Evolutionary conservation across 768 basidiomycete genomes (phyloP).

Genomic region (Tricholoma sp.): DNA sequence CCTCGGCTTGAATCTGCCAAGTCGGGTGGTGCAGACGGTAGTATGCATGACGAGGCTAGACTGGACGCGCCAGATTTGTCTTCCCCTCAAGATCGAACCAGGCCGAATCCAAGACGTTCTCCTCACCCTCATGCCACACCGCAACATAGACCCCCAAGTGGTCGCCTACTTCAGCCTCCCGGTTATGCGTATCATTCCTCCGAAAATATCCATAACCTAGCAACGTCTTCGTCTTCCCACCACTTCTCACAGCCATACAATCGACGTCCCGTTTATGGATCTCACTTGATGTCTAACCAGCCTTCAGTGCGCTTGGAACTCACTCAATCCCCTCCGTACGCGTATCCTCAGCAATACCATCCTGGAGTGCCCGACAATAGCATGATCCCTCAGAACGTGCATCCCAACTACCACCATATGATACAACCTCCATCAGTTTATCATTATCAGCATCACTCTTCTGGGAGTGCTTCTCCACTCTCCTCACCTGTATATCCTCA

Average conservation of each 20-base stretch:
- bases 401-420: slow-evolving; percentile 37
- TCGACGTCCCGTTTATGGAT: slow-evolving; percentile 33
- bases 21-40: slow-evolving; percentile 10
- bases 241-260: slow-evolving; percentile 28
- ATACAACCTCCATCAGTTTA: slow-evolving; percentile 33
- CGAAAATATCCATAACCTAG: slow-evolving; percentile 16
- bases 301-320: slow-evolving; percentile 32
- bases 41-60: slow-evolving; percentile 24
- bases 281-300: slow-evolving; percentile 44
- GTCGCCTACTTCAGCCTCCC: slow-evolving; percentile 14
- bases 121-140: slow-evolving; percentile 18
- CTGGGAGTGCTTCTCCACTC: slow-evolving; percentile 26
- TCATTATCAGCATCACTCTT: slow-evolving; percentile 30
- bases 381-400: slow-evolving; percentile 36
- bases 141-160: slow-evolving; percentile 10
- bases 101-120: slow-evolving; percentile 20
- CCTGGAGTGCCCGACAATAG: slow-evolving; percentile 29
- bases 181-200: slow-evolving; percentile 6
- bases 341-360: slow-evolving; percentile 32
- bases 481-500: slow-evolving; percentile 22
- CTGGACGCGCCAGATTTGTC: slow-evolving; percentile 19
- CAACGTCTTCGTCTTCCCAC: not conserved
- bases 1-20: slow-evolving; percentile 10
- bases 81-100: slow-evolving; percentile 20
- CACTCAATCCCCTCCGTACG: slow-evolving; percentile 27